These are phyloP conservation scores for Heterobasidion irregulare DNA, from an alignment of 1,284 basidiomycete species.

Conservation along the genomic window DNA sequence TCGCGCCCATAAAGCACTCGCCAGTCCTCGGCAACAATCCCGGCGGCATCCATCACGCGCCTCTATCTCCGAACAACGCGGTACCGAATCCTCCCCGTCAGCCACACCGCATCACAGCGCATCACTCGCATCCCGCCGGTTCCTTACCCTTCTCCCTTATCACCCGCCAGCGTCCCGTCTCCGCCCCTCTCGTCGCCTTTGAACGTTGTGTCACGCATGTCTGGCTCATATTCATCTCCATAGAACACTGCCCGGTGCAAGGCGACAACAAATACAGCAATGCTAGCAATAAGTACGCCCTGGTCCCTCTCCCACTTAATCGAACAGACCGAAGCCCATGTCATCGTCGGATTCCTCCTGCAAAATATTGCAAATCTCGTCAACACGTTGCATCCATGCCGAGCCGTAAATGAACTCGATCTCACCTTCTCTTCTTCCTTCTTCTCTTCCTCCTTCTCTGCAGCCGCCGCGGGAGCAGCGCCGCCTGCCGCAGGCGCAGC, in stretches of 20 bases:
- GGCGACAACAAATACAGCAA: background rate
- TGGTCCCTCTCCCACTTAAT: slow-evolving; percentile 40
- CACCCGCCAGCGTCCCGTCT: too few species aligned
- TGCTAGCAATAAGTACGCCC: background rate
- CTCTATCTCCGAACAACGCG: slow-evolving; percentile 7
- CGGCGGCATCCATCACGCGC: background rate
- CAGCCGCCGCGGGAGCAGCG: slow-evolving; percentile 58
- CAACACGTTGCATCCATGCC: background rate
- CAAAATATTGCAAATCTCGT: slow-evolving; percentile 12
- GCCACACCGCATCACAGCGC: background rate
- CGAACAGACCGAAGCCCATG: slow-evolving; percentile 94
- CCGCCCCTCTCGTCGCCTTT: too few species aligned
- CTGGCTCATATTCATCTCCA: too few species aligned
- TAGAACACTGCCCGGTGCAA: background rate
- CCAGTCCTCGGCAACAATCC: too few species aligned
- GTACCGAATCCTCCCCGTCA: too few species aligned
- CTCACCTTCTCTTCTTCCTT: slow-evolving; percentile 73
- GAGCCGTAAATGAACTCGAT: slow-evolving; percentile 5
- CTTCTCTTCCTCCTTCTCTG: slow-evolving; percentile 64
- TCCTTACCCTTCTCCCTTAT: background rate
- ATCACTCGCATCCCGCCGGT: background rate
- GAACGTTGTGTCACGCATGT: too few species aligned
- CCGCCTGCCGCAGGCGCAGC: slow-evolving; percentile 53
- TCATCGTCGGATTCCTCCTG: slow-evolving; percentile 86
- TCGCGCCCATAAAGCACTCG: slow-evolving; percentile 2